phyloP scores from a whole-genome alignment of 441 rosid species.

The Adansonia gregorii region DNA sequence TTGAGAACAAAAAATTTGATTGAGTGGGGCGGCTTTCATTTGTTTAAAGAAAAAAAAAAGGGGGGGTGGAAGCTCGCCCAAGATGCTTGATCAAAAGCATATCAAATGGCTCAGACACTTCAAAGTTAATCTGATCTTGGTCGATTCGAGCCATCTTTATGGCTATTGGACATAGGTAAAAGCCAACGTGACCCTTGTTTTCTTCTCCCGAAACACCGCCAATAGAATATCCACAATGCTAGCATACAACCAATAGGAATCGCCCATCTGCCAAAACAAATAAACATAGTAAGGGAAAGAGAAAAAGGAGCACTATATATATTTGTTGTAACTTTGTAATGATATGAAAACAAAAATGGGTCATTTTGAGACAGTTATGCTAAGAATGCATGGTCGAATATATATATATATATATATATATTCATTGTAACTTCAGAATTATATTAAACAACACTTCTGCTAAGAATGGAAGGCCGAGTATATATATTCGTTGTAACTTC shows the following conservation, averaged over 20 bases:
- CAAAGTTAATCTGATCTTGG: constrained; percentile 71
- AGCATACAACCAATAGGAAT: constrained; percentile 61
- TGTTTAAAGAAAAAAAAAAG: neutral
- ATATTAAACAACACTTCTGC: too few species aligned
- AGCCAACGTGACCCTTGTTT: constrained; percentile 72
- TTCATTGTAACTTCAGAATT: too few species aligned
- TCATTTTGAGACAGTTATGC: neutral
- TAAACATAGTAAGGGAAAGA: neutral
- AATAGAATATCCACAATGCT: constrained; percentile 63
- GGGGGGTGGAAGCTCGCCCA: constrained; percentile 34
- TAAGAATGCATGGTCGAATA: neutral
- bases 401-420: too few species aligned
- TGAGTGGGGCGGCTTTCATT: constrained; percentile 33
- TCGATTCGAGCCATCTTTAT: constrained; percentile 57
- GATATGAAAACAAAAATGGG: neutral
- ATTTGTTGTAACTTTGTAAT: neutral
- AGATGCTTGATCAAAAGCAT: constrained; percentile 21
- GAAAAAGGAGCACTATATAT: neutral
- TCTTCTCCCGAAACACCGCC: constrained; percentile 85
- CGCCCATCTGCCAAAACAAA: constrained; percentile 75
- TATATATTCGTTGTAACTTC: too few species aligned
- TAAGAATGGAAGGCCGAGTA: too few species aligned
- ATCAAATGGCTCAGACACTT: constrained; percentile 9
- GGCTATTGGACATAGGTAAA: constrained; percentile 72
- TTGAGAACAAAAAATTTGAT: constrained; percentile 14